A percentile compares a stretch with the other conserved stretches of the same genome.
These are phyloP conservation scores for Kwoniella botswanensis DNA, from an alignment of 768 basidiomycete genomes.

Conservation along the genomic window DNA sequence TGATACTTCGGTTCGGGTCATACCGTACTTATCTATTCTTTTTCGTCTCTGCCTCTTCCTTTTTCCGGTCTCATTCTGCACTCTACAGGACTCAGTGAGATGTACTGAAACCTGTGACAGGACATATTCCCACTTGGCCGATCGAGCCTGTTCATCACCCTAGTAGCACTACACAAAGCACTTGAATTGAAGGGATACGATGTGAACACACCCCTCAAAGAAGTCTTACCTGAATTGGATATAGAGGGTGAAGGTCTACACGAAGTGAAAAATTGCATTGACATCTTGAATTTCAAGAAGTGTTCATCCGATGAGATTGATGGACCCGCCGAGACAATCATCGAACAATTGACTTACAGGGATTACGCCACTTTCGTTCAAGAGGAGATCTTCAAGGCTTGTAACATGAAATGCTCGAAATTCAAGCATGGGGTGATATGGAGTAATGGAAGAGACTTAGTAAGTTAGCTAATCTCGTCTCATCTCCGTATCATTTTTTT, in stretches of 20 bases:
- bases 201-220: neutral
- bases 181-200: neutral
- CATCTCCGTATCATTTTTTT: too few species aligned
- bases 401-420: neutral
- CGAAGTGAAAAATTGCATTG: neutral
- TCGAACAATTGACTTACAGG: neutral
- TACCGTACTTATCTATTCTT: neutral
- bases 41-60: neutral
- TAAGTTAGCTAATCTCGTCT: neutral
- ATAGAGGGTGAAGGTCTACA: neutral
- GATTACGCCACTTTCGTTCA: neutral
- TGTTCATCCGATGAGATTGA: neutral
- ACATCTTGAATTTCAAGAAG: neutral
- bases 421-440: neutral
- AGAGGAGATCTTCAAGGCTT: neutral
- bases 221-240: neutral
- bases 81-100: too few species aligned
- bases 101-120: neutral
- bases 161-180: neutral
- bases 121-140: neutral
- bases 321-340: neutral
- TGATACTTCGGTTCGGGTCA: too few species aligned
- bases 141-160: neutral
- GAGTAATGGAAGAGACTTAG: conserved; percentile 2
- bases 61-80: too few species aligned